Evolutionary conservation across 345 rosid species (phyloP).

Genomic region (Hibiscus trionum): DNA sequence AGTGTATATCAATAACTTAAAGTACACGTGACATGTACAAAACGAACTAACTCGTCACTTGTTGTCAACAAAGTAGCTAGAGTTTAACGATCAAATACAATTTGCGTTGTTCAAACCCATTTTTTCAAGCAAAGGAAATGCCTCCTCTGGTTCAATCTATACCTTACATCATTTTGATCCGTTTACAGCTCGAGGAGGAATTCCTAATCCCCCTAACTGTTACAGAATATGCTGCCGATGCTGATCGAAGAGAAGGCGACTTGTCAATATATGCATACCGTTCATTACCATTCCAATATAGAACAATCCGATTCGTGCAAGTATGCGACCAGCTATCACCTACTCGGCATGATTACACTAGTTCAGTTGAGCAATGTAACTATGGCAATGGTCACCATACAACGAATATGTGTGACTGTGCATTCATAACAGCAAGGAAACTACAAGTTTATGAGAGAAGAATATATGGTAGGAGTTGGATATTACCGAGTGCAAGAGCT

Average conservation of each 20-base stretch:
- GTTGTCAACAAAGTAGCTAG: no score
- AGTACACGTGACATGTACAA: no score
- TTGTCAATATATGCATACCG: constrained; percentile 71
- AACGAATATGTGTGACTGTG: not conserved
- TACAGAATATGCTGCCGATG: constrained; percentile 77
- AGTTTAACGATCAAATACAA: no score
- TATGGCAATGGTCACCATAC: not conserved
- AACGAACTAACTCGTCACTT: no score
- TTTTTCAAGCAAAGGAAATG: no score
- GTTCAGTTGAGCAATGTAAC: not conserved
- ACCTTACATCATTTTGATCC: constrained; percentile 51
- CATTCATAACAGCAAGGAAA: not conserved
- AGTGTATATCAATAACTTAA: no score
- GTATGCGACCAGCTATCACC: constrained; percentile 98
- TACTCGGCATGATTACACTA: constrained; percentile 20
- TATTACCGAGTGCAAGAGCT: constrained; percentile 74
- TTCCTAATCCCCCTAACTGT: constrained; percentile 61
- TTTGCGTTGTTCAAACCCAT: no score
- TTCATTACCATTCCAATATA: constrained; percentile 83
- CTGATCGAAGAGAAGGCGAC: constrained; percentile 76
- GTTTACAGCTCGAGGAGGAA: constrained; percentile 47
- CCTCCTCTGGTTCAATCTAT: not conserved
- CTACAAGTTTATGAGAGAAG: not conserved
- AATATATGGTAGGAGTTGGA: constrained; percentile 1
- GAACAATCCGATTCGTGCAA: constrained; percentile 73